Evolutionary conservation across 345 rosid species (phyloP).

Genomic region (Microthlaspi erraticum): DNA sequence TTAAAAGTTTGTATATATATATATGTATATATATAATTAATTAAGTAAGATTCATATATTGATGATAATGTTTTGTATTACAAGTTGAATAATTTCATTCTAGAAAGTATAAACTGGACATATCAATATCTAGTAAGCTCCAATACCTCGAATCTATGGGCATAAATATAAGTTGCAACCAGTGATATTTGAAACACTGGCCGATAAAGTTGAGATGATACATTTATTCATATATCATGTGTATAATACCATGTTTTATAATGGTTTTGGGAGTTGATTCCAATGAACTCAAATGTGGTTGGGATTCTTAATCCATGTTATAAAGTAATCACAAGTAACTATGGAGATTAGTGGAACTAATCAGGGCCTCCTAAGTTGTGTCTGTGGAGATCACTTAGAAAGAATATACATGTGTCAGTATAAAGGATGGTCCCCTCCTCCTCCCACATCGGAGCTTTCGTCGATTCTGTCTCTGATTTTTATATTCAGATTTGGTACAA

Average conservation of each 20-base stretch:
- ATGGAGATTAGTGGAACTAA: conserved; percentile 42
- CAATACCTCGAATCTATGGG: conserved; percentile 25
- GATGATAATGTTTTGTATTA: conserved; percentile 18
- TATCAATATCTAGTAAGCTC: conserved; percentile 29
- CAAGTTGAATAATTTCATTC: conserved; percentile 9
- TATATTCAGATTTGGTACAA: conserved; percentile 20
- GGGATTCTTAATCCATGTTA: conserved; percentile 23
- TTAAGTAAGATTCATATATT: background rate
- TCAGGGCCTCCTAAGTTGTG: conserved; percentile 30
- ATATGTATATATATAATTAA: background rate
- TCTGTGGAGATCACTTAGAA: conserved; percentile 34
- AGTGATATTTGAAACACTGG: conserved; percentile 12
- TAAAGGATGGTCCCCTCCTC: conserved; percentile 42
- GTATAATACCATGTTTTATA: conserved; percentile 19
- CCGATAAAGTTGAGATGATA: conserved; percentile 19
- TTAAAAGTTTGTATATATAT: background rate
- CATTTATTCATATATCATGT: conserved; percentile 30
- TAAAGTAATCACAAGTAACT: conserved; percentile 29
- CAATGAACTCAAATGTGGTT: conserved; percentile 40
- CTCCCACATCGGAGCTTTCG: conserved; percentile 46
- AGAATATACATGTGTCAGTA: conserved; percentile 39
- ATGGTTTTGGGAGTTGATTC: conserved; percentile 34
- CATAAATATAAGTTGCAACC: conserved; percentile 6
- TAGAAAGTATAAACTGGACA: conserved; percentile 35
- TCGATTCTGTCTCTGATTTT: conserved; percentile 32